Evolutionary conservation across 345 rosid species (phyloP), one percentile per base, ranked within the genome.

Genomic region (Citrus cavaleriei): DNA sequence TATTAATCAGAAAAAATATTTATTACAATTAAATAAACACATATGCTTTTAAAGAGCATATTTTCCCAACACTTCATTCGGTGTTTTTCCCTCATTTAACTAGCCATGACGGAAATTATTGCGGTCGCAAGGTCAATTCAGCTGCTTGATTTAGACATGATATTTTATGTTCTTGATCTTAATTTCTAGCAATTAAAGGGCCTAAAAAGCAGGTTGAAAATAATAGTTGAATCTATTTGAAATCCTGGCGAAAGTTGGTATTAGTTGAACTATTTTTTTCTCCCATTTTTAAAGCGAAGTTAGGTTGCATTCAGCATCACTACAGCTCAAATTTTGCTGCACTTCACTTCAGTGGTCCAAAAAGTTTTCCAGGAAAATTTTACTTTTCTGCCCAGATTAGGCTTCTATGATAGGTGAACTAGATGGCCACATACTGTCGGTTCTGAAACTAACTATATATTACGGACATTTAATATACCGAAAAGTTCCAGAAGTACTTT

Each of bases 191-290:
- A 72, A 83, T 83, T 83, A 59, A 83, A 79, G 78, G 80, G 83
- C 83, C 85, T 77, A 58, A 76, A 77, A 79, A 34, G 37, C 75
- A 67, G 80, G 80, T 83, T 72, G 59, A 60, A 58, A 35, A 75
- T 70, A 18, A 57, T 40, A 16, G 68, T n/a, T 81, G 46, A 72
- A 67, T 77, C 9, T 34, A 60, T 16, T 55, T 38, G 61, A 59
- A 67, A 30, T 63, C 40, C 28, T 66, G 77, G 35, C 60, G 81
- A 49, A 69, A 25, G 59, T 74, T 38, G 84, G 35, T 70, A 81
- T 67, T 81, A 58, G 78, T 68, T 73, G 77, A 76, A 9, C 80
- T 51, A 62, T 75, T 75, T 82, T 75, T 79, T 77, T 77, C 51
- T 10, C 18, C 51, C 51, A 14, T 54, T 54, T 2, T 16, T 54